Conservation (phyloP, 73 alveolate species). For the Urostyla sp. region DNA sequence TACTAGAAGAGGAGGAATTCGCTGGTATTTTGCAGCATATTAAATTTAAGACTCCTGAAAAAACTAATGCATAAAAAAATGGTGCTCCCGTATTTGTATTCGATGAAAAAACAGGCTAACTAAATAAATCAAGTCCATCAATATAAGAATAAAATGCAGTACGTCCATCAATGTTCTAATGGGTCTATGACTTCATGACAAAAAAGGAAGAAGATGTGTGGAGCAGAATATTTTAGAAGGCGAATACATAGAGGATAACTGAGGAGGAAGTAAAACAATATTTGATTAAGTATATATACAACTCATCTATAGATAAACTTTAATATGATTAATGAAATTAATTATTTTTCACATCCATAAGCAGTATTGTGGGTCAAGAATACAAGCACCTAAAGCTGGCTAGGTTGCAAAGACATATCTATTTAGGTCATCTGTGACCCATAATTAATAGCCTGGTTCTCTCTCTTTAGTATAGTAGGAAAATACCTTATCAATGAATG, state of each 20-base stretch:
- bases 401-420: constrained; percentile 68
- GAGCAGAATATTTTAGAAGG: constrained; percentile 8
- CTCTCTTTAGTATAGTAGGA: constrained; percentile 77
- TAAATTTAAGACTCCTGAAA: constrained; percentile 48
- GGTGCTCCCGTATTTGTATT: not conserved
- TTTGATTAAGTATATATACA: not conserved
- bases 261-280: constrained; percentile 15
- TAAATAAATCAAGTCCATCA: not conserved
- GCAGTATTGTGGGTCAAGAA: constrained; percentile 70
- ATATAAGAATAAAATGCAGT: not conserved
- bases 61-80: not conserved
- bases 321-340: not conserved
- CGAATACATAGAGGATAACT: constrained; percentile 8
- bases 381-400: constrained; percentile 81
- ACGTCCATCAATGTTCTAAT: not conserved
- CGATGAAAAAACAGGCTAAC: not conserved
- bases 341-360: constrained; percentile 57
- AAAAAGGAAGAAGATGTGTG: constrained; percentile 21
- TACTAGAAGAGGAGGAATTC: constrained; percentile 49
- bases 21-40: constrained; percentile 36
- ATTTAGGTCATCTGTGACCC: constrained; percentile 82
- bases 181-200: not conserved
- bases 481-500: constrained; percentile 61
- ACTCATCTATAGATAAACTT: not conserved
- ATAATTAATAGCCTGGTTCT: constrained; percentile 68